Conservation (phyloP, 805 yeast genomes). For the Pichia cephalocereana region DNA sequence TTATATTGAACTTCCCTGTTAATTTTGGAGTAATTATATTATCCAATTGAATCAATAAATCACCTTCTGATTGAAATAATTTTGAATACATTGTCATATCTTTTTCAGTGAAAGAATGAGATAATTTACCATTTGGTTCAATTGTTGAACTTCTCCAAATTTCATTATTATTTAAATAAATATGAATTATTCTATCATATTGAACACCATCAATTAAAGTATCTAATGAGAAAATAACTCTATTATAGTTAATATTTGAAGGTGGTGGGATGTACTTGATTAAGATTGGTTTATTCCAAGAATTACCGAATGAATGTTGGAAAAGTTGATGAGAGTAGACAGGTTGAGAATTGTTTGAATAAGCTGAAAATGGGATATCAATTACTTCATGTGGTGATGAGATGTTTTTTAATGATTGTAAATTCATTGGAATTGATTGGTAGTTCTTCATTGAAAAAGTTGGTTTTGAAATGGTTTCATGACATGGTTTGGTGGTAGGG, state of each 20-base stretch:
- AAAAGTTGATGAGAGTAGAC: slow-evolving; percentile 34
- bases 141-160: slow-evolving; percentile 83
- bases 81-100: slow-evolving; percentile 52
- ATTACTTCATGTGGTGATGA: slow-evolving; percentile 20
- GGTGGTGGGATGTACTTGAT: slow-evolving; percentile 36
- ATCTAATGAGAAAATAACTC: slow-evolving; percentile 43
- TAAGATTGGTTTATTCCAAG: slow-evolving; percentile 51
- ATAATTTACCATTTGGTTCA: slow-evolving; percentile 53
- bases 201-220: slow-evolving; percentile 51
- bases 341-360: slow-evolving; percentile 18
- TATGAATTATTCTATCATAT: slow-evolving; percentile 56
- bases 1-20: slow-evolving; percentile 52
- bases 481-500: no score
- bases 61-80: slow-evolving; percentile 36
- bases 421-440: background rate
- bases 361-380: slow-evolving; percentile 24
- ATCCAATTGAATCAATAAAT: slow-evolving; percentile 52
- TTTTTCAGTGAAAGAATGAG: slow-evolving; percentile 43
- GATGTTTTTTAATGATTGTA: background rate
- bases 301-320: slow-evolving; percentile 42
- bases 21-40: slow-evolving; percentile 46
- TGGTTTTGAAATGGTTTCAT: no score
- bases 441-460: background rate
- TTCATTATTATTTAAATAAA: slow-evolving; percentile 53
- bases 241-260: slow-evolving; percentile 34